Evolutionary conservation across 331 rosid species (phyloP).

Genomic region (Cydonia oblonga): DNA sequence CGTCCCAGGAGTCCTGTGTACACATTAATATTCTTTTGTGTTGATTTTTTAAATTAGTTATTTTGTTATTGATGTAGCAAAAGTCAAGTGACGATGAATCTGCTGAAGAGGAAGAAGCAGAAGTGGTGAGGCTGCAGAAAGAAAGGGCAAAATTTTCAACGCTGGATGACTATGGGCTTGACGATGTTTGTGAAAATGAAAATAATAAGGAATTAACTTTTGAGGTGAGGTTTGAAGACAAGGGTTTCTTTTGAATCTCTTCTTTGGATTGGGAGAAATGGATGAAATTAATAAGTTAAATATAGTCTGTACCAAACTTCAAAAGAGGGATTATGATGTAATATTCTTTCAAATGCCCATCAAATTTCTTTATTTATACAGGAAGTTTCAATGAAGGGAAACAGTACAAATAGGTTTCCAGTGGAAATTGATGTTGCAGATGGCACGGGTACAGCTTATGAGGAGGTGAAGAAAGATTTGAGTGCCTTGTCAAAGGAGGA

Average conservation of each 20-base stretch:
- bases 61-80: constrained; percentile 24
- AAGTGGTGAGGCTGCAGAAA: constrained; percentile 43
- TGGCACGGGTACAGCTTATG: constrained; percentile 25
- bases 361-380: constrained; percentile 16
- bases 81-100: constrained; percentile 77
- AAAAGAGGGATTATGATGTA: background rate
- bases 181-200: constrained; percentile 26
- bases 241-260: background rate
- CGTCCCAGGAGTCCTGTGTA: background rate
- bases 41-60: background rate
- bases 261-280: background rate
- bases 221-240: constrained; percentile 38
- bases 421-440: constrained; percentile 13
- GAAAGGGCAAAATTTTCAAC: constrained; percentile 45
- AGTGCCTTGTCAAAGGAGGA: constrained; percentile 64
- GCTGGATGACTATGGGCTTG: constrained; percentile 66
- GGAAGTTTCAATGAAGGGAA: constrained; percentile 51
- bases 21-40: background rate
- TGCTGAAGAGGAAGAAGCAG: constrained; percentile 61
- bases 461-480: constrained; percentile 54
- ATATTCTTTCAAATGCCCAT: constrained; percentile 2
- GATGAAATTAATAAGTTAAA: background rate
- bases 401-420: constrained; percentile 10
- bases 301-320: background rate
- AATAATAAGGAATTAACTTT: constrained; percentile 35